phyloP scores from a whole-genome alignment of 371 early-diverging fungal species.

The Nosema granulosis region DNA sequence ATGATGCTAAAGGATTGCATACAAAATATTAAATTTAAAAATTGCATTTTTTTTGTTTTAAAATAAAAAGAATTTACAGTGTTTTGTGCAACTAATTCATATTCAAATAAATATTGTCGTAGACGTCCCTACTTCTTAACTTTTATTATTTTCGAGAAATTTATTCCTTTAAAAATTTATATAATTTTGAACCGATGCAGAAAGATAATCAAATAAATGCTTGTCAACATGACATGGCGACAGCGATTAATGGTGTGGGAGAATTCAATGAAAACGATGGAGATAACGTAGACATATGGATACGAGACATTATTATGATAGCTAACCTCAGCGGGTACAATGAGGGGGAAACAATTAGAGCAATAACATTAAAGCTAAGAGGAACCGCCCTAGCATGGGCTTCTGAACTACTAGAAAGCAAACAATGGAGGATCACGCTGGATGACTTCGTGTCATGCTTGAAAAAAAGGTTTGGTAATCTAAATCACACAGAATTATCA shows the following conservation, averaged over 20 bases:
- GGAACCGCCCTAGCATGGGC: slow-evolving; percentile 1
- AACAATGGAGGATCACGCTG: not conserved
- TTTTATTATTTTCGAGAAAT: too few relatives aligned
- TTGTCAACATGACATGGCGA: too few relatives aligned
- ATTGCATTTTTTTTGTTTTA: too few relatives aligned
- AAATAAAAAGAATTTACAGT: too few relatives aligned
- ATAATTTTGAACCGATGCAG: too few relatives aligned
- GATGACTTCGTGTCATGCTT: not conserved
- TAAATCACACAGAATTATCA: not conserved
- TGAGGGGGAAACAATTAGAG: not conserved
- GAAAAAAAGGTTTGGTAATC: not conserved
- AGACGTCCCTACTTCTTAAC: too few relatives aligned
- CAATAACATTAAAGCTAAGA: not conserved
- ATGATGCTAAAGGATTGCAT: too few relatives aligned
- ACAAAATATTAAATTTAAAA: too few relatives aligned
- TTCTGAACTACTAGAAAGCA: not conserved
- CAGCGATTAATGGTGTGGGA: not conserved
- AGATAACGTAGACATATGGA: not conserved
- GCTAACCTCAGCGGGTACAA: not conserved
- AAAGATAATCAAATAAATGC: too few relatives aligned
- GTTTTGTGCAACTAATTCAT: too few relatives aligned
- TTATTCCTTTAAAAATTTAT: too few relatives aligned
- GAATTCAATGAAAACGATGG: not conserved
- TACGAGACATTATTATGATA: not conserved
- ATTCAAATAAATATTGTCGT: too few relatives aligned